Evolutionary conservation across 805 yeast genomes (phyloP), one percentile per base, ranked within the genome.

Genomic region (Ogataea methanolica): DNA sequence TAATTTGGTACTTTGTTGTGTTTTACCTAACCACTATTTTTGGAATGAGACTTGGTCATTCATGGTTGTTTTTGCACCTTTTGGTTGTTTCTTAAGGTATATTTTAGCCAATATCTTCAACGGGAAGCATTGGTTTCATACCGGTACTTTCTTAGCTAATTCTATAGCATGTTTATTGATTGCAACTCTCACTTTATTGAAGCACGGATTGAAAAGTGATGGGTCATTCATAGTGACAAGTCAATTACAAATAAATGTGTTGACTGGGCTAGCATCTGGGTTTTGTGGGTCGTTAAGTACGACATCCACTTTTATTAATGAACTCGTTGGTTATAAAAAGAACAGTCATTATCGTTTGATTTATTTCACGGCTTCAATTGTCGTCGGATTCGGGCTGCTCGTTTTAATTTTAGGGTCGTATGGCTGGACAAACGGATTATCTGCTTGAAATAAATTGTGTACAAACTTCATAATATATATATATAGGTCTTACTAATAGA

Each of bases 241-340:
- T 42, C 23, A 41, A 14, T 46, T 55, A 8, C 54, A 61, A 12
- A 26, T 49, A 8, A 47, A 54, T 15, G 62, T 55, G 8, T 14
- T 69, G 41, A 41, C 46, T 19, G 67, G 58, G 2, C 44, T 65
- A 12, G 57, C 42, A 23, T 42, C 50, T n/a, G 70, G 63, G 7
- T 62, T 62, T 48, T 59, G 63, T 43, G 69, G 67, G 1, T 45
- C 60, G 3, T 44, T 61, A 26, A 60, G 62, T 33, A 63, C 97
- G 0, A 78, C 88, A 36, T 83, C 92, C 46, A 85, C 96, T 0
- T 85, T 89, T 55, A 74, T 86, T 8, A 80, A 76, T 38, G 97
- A 90, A 62, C 63, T 88, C 36, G 71, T 54, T 46, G 46, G 45
- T 15, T 26, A 59, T 5, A 39, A 52, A 41, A 12, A 26, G 9